Percentiles rank a stretch among this genome's conserved stretches.
Evolutionary conservation across 257 asterid genomes (phyloP).

Genomic region (Penstemon eatonii): DNA sequence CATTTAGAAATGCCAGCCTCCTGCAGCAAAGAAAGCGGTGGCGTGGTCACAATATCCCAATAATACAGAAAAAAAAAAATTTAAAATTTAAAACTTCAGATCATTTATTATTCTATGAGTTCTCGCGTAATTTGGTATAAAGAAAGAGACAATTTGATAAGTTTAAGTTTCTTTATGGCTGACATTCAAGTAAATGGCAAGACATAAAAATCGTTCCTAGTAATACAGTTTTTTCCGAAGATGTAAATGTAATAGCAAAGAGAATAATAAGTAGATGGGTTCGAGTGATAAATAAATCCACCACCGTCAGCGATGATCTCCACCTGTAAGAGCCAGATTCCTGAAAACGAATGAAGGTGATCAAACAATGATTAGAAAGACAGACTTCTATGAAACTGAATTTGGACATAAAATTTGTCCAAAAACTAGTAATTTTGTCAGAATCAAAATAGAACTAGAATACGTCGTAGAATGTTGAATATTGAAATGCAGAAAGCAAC

Average conservation of each 20-base stretch:
- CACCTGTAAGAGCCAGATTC: conserved; percentile 44
- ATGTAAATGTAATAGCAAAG: neutral
- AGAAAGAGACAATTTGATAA: conserved; percentile 25
- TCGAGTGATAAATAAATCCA: conserved; percentile 29
- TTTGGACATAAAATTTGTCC: neutral
- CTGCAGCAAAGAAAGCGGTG: neutral
- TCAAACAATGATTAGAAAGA: neutral
- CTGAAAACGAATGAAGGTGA: conserved; percentile 30
- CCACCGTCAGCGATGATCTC: conserved; percentile 37
- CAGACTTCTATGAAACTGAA: neutral
- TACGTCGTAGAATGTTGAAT: neutral
- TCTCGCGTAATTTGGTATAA: conserved; percentile 21
- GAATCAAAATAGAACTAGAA: neutral
- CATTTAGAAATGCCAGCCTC: neutral
- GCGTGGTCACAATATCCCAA: neutral
- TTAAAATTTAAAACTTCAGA: conserved; percentile 13
- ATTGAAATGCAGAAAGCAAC: neutral
- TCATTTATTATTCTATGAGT: conserved; percentile 23
- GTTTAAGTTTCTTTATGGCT: conserved; percentile 10
- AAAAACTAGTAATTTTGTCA: neutral
- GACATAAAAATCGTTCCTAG: conserved; percentile 6
- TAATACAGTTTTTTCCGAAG: conserved; percentile 10
- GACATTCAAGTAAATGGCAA: conserved; percentile 16
- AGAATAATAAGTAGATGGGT: conserved; percentile 22
- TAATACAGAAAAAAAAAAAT: neutral